Base-by-base conservation (phyloP, 441 rosid genomes). In the Hura crepitans region DNA sequence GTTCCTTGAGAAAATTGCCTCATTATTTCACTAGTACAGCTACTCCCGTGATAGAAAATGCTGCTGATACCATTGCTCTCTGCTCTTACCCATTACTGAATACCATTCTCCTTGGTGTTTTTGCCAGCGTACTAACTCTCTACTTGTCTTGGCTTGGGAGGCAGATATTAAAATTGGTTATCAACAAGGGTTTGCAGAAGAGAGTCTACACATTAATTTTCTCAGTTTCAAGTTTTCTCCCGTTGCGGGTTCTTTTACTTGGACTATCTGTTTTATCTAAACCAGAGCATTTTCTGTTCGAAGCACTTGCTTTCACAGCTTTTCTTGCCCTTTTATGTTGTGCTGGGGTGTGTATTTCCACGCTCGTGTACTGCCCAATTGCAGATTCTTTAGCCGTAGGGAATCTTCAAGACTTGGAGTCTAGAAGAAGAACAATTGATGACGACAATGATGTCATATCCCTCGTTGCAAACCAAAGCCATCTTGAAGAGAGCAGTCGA, bases 71-170 rank as follows among this genome's bases (percentile, higher is more conserved):
- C 11, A 74, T 77, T 55, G 90, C 88, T 11, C 82, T 90, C 64
- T 95, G 99, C 82, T 84, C 97, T 65, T 95, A 90, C 85, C 97
- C 99, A 71, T 79, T 95, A 62, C 81, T 92, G 78, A 90, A 94
- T 80, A 95, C 97, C 20, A 85, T 92, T 71, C 71, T 92, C 66
- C 87, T 85, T 22, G 99, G 96, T 66, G 74, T 95, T 68, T 92
- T 90, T 72, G 84, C 86, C 55, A 69, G 89, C 43, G 53, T 86
- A 72, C 76, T 92, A 68, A 87, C 97, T 49, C 70, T 79, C 46
- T 95, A 92, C 82, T 78, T 95, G 80, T 90, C 86, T 82, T 86
- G 94, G 89, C 87, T 95, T 51, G 99, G 97, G 72, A 87, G 93
- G 77, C 89, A 76, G 78, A 90, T 95, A 73, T 75, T 90, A 84